phyloP scores from a whole-genome alignment of 768 basidiomycete species.

The Gautieria morchelliformis region DNA sequence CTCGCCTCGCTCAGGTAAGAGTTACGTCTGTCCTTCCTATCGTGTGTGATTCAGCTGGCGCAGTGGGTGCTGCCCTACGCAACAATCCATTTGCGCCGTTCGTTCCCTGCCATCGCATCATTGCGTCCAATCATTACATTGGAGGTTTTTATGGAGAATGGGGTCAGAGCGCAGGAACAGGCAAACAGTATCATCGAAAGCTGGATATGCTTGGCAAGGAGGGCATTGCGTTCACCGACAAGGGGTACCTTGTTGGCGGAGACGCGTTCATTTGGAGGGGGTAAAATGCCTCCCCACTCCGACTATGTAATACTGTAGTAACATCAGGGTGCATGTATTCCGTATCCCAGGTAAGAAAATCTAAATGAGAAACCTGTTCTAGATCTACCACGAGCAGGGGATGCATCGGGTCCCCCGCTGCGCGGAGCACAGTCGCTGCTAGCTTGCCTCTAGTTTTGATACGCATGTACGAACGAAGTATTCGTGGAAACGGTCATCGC shows the following conservation, averaged over 20 bases:
- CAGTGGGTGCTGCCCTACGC: constrained; percentile 55
- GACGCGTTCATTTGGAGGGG: not conserved
- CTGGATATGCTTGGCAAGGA: constrained; percentile 40
- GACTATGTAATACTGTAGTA: too few species aligned
- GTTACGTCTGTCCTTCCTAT: not conserved
- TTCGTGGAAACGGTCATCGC: constrained; percentile 83
- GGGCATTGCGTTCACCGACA: constrained; percentile 39
- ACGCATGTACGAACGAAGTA: constrained; percentile 81
- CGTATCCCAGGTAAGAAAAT: too few species aligned
- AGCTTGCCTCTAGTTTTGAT: not conserved
- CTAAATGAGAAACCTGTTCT: too few species aligned
- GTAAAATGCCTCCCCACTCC: not conserved
- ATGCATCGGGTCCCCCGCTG: too few species aligned
- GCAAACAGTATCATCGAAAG: constrained; percentile 37
- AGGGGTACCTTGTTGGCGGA: constrained; percentile 30
- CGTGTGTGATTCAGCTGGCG: not conserved
- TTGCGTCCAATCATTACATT: constrained; percentile 48
- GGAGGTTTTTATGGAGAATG: constrained; percentile 61
- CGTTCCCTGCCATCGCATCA: constrained; percentile 63
- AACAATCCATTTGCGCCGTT: constrained; percentile 59
- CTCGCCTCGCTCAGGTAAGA: constrained; percentile 55
- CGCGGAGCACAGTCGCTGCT: too few species aligned
- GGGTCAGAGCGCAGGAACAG: constrained; percentile 32
- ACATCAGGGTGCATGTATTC: too few species aligned
- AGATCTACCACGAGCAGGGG: too few species aligned